Conservation (phyloP, 352 stramenopile genomes). For the Phytopythium montanum region DNA sequence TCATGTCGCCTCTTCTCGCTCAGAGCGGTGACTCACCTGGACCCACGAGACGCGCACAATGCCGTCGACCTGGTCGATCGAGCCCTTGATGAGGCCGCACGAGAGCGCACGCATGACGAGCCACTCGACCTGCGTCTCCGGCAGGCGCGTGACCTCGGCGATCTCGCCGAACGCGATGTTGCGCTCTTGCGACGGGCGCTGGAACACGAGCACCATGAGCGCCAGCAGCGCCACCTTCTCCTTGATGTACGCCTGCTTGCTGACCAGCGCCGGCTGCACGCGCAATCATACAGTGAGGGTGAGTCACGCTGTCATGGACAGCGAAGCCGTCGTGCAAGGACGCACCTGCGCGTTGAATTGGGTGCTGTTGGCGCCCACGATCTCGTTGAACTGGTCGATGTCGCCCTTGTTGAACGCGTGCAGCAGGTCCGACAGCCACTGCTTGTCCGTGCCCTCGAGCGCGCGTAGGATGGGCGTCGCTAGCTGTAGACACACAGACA, state of each 20-base stretch:
- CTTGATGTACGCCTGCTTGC: conserved; percentile 93
- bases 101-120: conserved; percentile 97
- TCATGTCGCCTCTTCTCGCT: neutral
- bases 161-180: conserved; percentile 95
- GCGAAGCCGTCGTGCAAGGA: no score
- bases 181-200: conserved; percentile 91
- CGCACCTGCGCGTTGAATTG: conserved; percentile 73
- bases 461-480: conserved; percentile 91
- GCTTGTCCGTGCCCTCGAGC: conserved; percentile 88
- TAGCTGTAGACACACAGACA: conserved; percentile 36
- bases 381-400: conserved; percentile 93
- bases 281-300: neutral
- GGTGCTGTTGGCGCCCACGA: conserved; percentile 67
- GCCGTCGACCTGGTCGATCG: conserved; percentile 91
- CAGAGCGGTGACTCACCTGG: conserved; percentile 37
- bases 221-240: conserved; percentile 98
- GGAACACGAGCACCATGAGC: conserved; percentile 97
- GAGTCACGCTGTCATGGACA: neutral
- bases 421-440: conserved; percentile 94
- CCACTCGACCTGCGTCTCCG: conserved; percentile 95
- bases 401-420: conserved; percentile 94
- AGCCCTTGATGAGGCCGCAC: conserved; percentile 94
- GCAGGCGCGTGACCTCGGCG: conserved; percentile 80
- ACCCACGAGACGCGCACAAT: conserved; percentile 96
- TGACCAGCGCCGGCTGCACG: conserved; percentile 89